phyloP scores from a whole-genome alignment of 768 basidiomycete genomes.

The Rhodotorula toruloides region DNA sequence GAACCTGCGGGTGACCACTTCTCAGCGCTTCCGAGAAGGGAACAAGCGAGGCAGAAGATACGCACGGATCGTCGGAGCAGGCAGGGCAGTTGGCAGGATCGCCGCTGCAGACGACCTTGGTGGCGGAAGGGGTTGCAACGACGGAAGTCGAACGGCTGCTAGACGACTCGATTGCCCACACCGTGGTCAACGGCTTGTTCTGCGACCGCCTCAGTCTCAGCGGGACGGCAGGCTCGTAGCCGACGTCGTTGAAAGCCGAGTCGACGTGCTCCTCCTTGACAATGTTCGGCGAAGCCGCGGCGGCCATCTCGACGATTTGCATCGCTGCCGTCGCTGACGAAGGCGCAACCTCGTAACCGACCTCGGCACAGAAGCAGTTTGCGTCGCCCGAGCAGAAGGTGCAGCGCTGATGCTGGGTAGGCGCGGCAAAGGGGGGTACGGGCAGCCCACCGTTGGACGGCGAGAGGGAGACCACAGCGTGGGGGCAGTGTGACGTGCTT shows the following conservation, averaged over 20 bases:
- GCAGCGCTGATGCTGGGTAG: conserved; percentile 49
- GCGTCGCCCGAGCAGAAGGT: conserved; percentile 67
- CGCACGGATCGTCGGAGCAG: conserved; percentile 66
- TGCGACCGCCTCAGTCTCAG: conserved; percentile 57
- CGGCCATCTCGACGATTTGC: conserved; percentile 15
- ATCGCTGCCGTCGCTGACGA: conserved; percentile 8
- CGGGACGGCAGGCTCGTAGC: conserved; percentile 75
- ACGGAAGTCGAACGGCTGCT: conserved; percentile 41
- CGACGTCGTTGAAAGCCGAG: conserved; percentile 68
- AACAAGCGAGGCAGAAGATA: not conserved
- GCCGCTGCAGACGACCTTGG: conserved; percentile 59
- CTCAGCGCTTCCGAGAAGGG: not conserved
- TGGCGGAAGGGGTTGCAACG: conserved; percentile 5
- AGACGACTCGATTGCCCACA: conserved; percentile 48
- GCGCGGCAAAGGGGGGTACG: not conserved
- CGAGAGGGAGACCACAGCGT: conserved; percentile 19
- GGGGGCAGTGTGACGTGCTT: conserved; percentile 8
- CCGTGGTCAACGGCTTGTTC: conserved; percentile 30
- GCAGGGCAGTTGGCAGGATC: conserved; percentile 80
- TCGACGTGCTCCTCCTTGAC: conserved; percentile 42
- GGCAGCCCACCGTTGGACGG: not conserved
- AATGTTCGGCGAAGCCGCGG: conserved; percentile 18
- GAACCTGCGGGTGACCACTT: conserved; percentile 48
- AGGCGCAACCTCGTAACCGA: conserved; percentile 37
- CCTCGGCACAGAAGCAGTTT: conserved; percentile 71